Evolutionary conservation across 495 filamentous ascomycete genomes (phyloP).

Genomic region (Aspergillus ellipticus): DNA sequence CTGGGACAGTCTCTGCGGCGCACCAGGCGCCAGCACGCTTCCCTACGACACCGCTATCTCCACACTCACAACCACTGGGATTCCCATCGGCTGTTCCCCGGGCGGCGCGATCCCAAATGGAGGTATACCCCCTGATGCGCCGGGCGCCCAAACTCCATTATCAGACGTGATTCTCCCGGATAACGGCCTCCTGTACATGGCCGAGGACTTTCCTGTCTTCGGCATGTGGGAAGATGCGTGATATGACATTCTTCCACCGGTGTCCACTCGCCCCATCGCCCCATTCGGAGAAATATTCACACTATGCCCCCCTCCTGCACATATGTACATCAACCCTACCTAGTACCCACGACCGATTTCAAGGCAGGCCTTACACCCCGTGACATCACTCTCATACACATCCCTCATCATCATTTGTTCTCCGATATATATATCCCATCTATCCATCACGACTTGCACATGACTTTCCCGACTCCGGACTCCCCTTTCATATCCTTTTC

Average conservation of each 20-base stretch:
- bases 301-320: not conserved
- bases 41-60: conserved; percentile 46
- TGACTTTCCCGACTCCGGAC: too few species aligned
- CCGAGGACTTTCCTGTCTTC: conserved; percentile 37
- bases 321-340: not conserved
- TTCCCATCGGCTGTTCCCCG: conserved; percentile 39
- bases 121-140: not conserved
- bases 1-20: conserved; percentile 33
- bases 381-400: too few species aligned
- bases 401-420: too few species aligned
- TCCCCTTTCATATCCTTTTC: too few species aligned
- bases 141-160: conserved; percentile 32
- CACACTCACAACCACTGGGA: conserved; percentile 45
- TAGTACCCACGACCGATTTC: not conserved
- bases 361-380: not conserved
- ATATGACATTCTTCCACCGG: not conserved
- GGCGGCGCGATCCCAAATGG: conserved; percentile 34
- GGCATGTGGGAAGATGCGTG: conserved; percentile 36
- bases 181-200: conserved; percentile 39
- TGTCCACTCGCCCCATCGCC: too few species aligned
- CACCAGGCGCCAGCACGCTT: conserved; percentile 23
- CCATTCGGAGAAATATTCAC: too few species aligned
- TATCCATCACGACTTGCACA: too few species aligned
- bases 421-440: too few species aligned
- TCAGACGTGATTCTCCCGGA: conserved; percentile 41